These are phyloP conservation scores for Acidomyces sp. DNA, from an alignment of 495 filamentous ascomycete genomes.

Conservation along the genomic window DNA sequence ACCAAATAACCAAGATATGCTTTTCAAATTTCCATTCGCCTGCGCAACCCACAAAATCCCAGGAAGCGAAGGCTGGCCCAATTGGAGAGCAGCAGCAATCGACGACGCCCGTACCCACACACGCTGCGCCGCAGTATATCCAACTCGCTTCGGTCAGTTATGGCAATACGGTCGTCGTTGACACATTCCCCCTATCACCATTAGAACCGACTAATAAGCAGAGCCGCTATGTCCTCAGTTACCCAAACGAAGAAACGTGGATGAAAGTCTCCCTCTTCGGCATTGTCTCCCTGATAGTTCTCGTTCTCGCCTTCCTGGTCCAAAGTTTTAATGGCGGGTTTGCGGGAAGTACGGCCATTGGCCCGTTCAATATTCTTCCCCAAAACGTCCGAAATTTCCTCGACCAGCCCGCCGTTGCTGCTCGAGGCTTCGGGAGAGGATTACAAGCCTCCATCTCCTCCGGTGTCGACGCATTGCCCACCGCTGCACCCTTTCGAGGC, in stretches of 20 bases:
- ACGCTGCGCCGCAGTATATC: conserved; percentile 40
- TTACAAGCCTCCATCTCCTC: conserved; percentile 9
- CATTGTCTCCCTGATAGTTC: conserved; percentile 40
- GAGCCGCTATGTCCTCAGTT: conserved; percentile 56
- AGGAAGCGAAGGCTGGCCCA: conserved; percentile 21
- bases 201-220: conserved; percentile 32
- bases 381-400: conserved; percentile 22
- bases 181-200: conserved; percentile 62
- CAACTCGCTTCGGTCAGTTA: conserved; percentile 77
- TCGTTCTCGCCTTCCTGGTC: conserved; percentile 45
- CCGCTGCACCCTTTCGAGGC: background rate
- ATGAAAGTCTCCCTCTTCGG: conserved; percentile 37
- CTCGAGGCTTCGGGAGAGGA: conserved; percentile 1
- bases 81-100: conserved; percentile 26
- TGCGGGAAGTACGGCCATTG: conserved; percentile 44
- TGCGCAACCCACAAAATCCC: conserved; percentile 23
- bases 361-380: conserved; percentile 35
- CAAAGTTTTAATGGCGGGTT: conserved; percentile 53
- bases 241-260: conserved; percentile 39
- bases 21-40: conserved; percentile 63
- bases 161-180: conserved; percentile 72
- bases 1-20: conserved; percentile 70
- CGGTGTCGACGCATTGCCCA: background rate
- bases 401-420: conserved; percentile 17
- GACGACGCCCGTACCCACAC: conserved; percentile 20